Base-by-base conservation (phyloP, 2,329 filamentous ascomycete genomes). In the Trichoderma koningii region DNA sequence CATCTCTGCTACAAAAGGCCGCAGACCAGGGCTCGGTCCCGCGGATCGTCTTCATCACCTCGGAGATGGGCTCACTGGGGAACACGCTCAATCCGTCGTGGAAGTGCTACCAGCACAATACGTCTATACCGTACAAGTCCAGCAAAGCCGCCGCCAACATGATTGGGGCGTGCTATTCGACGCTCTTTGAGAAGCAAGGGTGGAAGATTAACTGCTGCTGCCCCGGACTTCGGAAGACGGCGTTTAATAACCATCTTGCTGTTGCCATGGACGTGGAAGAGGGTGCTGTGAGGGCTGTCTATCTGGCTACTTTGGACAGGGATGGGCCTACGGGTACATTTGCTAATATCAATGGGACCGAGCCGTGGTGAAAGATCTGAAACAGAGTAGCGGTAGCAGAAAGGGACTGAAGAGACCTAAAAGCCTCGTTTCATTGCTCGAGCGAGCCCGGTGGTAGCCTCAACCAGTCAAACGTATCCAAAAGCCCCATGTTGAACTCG, bases 381-480 rank as follows among this genome's bases (percentile, higher is more conserved):
- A 14, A 5, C 9, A 38, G 34, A 38, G 12, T 4, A 38, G 34
- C 34, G 1, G 4, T 38, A 28, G 28, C 28, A 28, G 28, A 28
- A 28, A 28, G 28, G 5, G 28, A 28, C 5, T 6, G 28, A 28
- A 28, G 28, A 28, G 28, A 7, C 28, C 4, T 28, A 7, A 28
- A 34, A 2, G 9, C n/a, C 4, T 28, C 4, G 12, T 28, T 34
- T 17, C n/a, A 44, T 28, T 14, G n/a, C 26, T 63, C 53, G 19
- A 63, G 45, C 9, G 50, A 15, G 26, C 34, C 45, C 1, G 38
- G 38, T 0, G 60, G 60, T 26, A 48, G 55, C 3, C 76, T 70
- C 56, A 81, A 69, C 80, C 80, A 83, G 65, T 81, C 79, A 69
- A 81, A 83, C 0, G 81, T 83, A 66, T 83, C 79, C 0, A 83